phyloP scores from a whole-genome alignment of 495 filamentous ascomycete species.

The Neurospora sp. region DNA sequence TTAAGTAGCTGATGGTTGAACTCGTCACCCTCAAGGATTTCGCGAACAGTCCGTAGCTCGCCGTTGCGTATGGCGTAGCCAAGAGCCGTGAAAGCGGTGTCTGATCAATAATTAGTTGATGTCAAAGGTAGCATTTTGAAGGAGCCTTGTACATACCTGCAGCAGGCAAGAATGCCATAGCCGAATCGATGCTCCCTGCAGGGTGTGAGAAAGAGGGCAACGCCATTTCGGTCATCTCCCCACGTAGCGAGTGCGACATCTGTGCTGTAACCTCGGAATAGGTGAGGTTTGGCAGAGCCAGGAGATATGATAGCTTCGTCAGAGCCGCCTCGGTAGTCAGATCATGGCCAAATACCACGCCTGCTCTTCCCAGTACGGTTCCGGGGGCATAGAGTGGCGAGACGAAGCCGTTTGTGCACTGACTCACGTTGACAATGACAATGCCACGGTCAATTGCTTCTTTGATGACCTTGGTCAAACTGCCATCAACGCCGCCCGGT shows the following conservation, averaged over 20 bases:
- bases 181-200: slow-evolving; percentile 32
- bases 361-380: slow-evolving; percentile 75
- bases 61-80: slow-evolving; percentile 74
- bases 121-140: slow-evolving; percentile 20
- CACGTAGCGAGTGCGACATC: slow-evolving; percentile 70
- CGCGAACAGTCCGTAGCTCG: slow-evolving; percentile 50
- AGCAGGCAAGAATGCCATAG: slow-evolving; percentile 21
- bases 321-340: slow-evolving; percentile 90
- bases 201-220: slow-evolving; percentile 61
- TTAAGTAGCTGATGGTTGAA: slow-evolving; percentile 54
- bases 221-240: slow-evolving; percentile 73
- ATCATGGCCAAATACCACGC: slow-evolving; percentile 87
- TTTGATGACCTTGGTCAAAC: slow-evolving; percentile 69
- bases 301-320: slow-evolving; percentile 84
- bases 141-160: slow-evolving; percentile 13
- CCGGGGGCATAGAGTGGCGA: slow-evolving; percentile 85
- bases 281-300: slow-evolving; percentile 55
- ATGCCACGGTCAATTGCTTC: slow-evolving; percentile 70
- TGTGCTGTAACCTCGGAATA: slow-evolving; percentile 51
- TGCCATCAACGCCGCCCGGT: slow-evolving; percentile 72
- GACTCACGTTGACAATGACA: slow-evolving; percentile 86
- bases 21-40: slow-evolving; percentile 55
- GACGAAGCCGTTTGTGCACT: slow-evolving; percentile 83
- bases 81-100: slow-evolving; percentile 56
- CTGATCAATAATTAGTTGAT: slow-evolving; percentile 10